A percentile compares a stretch with the other conserved stretches of the same genome.
Conservation (phyloP, 2,329 filamentous ascomycete species). For the Graphilbum fragrans region DNA sequence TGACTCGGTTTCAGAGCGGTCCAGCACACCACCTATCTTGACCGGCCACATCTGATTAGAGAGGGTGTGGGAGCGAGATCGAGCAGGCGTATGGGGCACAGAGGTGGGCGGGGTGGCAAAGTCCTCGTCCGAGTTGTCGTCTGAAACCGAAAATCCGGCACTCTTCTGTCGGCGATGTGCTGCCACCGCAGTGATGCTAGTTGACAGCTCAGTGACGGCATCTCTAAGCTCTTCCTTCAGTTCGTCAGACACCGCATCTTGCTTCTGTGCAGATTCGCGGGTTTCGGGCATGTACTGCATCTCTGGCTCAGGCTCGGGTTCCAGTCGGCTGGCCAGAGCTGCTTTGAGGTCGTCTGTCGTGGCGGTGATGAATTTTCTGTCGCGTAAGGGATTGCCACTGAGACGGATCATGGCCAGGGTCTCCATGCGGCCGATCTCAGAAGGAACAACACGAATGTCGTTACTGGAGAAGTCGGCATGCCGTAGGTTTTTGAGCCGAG, state of each 20-base stretch:
- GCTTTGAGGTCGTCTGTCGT: conserved; percentile 71
- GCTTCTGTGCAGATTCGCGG: not conserved
- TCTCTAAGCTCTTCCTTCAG: conserved; percentile 7
- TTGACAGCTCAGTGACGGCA: conserved; percentile 6
- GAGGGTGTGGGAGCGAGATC: conserved; percentile 34
- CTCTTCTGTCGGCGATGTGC: conserved; percentile 1
- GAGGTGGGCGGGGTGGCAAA: conserved; percentile 48
- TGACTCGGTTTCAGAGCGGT: conserved; percentile 55
- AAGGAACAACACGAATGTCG: conserved; percentile 62
- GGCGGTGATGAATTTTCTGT: conserved; percentile 76
- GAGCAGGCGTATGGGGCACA: conserved; percentile 34
- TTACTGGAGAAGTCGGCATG: conserved; percentile 80
- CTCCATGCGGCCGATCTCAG: conserved; percentile 70
- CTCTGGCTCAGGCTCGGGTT: conserved; percentile 33
- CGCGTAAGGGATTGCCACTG: conserved; percentile 78
- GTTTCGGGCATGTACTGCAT: conserved; percentile 5
- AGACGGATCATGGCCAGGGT: conserved; percentile 62
- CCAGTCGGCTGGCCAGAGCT: conserved; percentile 53
- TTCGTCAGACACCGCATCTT: not conserved
- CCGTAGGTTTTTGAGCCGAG: conserved; percentile 52
- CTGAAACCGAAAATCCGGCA: not conserved
- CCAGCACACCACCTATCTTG: conserved; percentile 51
- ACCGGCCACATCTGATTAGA: conserved; percentile 39
- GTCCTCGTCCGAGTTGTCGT: conserved; percentile 37
- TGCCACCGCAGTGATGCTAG: not conserved